Conservation (phyloP, 345 rosid genomes). For the Citrus trifoliata region DNA sequence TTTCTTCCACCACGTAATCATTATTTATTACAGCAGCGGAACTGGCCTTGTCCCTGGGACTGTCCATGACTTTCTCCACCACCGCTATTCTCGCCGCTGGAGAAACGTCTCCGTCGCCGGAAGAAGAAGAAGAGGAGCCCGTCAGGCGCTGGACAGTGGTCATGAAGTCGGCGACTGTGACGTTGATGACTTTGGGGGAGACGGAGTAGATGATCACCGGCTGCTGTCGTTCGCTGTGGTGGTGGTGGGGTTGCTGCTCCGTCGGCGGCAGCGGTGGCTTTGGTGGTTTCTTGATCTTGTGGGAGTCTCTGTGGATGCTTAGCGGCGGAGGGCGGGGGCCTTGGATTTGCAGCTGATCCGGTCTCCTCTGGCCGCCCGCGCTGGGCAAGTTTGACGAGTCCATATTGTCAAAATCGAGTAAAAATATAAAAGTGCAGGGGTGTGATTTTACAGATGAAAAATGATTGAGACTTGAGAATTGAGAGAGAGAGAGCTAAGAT, state of each 20-base stretch:
- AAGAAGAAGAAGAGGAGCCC: constrained; percentile 49
- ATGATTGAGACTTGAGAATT: not conserved
- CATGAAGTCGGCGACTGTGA: constrained; percentile 63
- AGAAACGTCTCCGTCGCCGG: constrained; percentile 46
- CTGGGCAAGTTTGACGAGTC: constrained; percentile 31
- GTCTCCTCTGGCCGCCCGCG: constrained; percentile 29
- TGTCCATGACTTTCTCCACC: constrained; percentile 56
- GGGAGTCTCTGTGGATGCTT: constrained; percentile 57
- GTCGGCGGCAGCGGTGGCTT: constrained; percentile 30
- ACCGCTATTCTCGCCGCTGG: constrained; percentile 86
- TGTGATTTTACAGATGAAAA: not conserved
- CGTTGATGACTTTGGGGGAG: constrained; percentile 79
- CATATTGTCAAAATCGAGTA: constrained; percentile 19
- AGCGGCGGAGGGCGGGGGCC: constrained; percentile 83
- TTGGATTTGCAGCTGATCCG: constrained; percentile 47
- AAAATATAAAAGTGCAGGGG: not conserved
- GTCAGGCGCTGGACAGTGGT: constrained; percentile 85
- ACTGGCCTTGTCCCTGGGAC: constrained; percentile 17
- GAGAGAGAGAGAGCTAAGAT: too few species aligned
- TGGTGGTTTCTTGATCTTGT: constrained; percentile 62
- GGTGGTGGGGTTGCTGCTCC: constrained; percentile 9
- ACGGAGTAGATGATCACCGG: constrained; percentile 79
- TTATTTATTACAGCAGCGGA: not conserved
- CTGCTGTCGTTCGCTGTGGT: constrained; percentile 23
- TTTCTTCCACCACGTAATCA: constrained; percentile 24